These are phyloP conservation scores for Magnusiomyces clavatus DNA, from an alignment of 1,139 yeast genomes.

Conservation along the genomic window DNA sequence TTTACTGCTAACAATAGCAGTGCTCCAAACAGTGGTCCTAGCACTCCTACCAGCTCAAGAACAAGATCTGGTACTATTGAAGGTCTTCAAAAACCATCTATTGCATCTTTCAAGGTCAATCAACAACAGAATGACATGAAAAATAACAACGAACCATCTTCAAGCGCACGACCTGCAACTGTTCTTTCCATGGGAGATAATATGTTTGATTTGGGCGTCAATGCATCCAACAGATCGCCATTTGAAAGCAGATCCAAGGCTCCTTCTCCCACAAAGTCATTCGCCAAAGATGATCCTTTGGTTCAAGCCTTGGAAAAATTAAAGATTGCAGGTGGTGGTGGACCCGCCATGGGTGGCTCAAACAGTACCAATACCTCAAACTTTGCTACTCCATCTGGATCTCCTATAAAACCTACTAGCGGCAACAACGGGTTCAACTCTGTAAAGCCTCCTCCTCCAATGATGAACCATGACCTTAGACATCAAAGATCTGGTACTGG, in stretches of 20 bases:
- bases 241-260: slow-evolving; percentile 16
- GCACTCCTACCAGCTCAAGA: not conserved
- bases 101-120: not conserved
- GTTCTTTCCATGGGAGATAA: slow-evolving; percentile 23
- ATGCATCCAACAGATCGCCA: slow-evolving; percentile 11
- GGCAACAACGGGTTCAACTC: not conserved
- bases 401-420: not conserved
- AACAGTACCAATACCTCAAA: no score
- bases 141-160: not conserved
- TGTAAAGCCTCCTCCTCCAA: no score
- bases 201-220: slow-evolving; percentile 30
- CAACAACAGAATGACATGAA: not conserved
- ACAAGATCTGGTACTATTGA: no score
- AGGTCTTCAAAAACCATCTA: not conserved
- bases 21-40: slow-evolving; percentile 3
- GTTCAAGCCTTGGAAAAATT: slow-evolving; percentile 58
- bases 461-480: not conserved
- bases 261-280: slow-evolving; percentile 21
- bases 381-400: not conserved
- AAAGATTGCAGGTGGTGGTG: slow-evolving; percentile 33
- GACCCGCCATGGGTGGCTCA: not conserved
- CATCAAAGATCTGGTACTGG: slow-evolving; percentile 11
- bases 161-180: slow-evolving; percentile 3
- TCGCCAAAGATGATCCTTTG: slow-evolving; percentile 38
- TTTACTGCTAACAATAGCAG: not conserved